Evolutionary conservation across 2,329 filamentous ascomycete genomes (phyloP).

Genomic region (Drechmeria coniospora): DNA sequence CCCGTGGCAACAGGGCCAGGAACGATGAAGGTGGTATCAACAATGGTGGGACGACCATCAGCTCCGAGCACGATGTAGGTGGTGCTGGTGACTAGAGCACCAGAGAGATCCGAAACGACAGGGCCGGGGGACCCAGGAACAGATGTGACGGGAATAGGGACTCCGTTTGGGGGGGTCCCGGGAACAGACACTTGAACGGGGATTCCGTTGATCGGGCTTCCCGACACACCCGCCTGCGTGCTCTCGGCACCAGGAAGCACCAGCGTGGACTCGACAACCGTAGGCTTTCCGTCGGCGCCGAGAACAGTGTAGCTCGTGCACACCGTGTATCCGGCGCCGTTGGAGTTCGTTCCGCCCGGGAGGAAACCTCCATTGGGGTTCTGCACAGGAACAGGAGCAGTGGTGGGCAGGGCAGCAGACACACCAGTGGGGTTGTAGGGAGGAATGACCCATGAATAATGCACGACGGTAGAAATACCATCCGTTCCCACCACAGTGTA

Average conservation of each 20-base stretch:
- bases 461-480: conserved; percentile 13
- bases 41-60: conserved; percentile 12
- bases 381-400: background rate
- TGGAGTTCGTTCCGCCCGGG: no score
- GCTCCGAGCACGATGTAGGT: conserved; percentile 14
- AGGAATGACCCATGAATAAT: conserved; percentile 11
- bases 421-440: background rate
- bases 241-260: conserved; percentile 9
- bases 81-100: conserved; percentile 10
- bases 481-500: conserved; percentile 14
- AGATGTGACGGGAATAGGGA: conserved; percentile 2
- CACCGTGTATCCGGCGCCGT: conserved; percentile 1
- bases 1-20: conserved; percentile 5
- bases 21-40: conserved; percentile 11
- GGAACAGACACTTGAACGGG: conserved; percentile 3
- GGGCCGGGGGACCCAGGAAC: conserved; percentile 4
- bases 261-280: conserved; percentile 19
- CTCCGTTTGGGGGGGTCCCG: conserved; percentile 4
- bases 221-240: conserved; percentile 4
- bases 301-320: conserved; percentile 8
- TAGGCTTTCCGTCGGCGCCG: conserved; percentile 11
- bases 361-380: background rate
- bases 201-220: conserved; percentile 4
- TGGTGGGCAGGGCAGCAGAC: conserved; percentile 1
- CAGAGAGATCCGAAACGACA: conserved; percentile 3